Conservation (phyloP, 306 rosid genomes). For the Dalbergia cochinchinensis region DNA sequence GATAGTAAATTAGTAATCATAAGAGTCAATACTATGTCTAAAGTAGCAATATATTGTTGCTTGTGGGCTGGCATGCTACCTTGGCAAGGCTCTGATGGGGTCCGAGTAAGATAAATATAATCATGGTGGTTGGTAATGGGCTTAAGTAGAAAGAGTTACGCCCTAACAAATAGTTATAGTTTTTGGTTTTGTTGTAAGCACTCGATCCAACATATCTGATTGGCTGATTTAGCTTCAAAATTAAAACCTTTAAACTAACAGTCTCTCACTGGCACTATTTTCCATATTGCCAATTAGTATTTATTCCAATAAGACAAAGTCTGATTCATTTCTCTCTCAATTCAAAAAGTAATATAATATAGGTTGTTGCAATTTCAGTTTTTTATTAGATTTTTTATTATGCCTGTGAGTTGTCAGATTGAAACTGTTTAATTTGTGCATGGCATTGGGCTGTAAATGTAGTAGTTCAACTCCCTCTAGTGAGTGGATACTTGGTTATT, state of each 20-base stretch:
- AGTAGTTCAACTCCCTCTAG: slow-evolving; percentile 4
- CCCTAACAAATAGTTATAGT: too few relatives aligned
- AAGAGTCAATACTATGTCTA: too few relatives aligned
- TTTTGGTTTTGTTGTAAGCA: too few relatives aligned
- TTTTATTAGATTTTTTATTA: slow-evolving; percentile 11
- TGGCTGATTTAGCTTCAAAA: too few relatives aligned
- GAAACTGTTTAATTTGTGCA: slow-evolving; percentile 6
- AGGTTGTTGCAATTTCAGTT: background rate
- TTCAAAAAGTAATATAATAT: background rate
- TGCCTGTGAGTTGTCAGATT: slow-evolving; percentile 16
- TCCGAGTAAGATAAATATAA: too few relatives aligned
- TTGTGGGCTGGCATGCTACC: too few relatives aligned
- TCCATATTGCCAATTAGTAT: background rate
- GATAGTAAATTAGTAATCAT: too few relatives aligned
- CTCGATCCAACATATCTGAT: too few relatives aligned
- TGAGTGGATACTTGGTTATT: slow-evolving; percentile 12
- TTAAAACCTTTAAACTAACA: background rate
- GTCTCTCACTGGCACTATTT: background rate
- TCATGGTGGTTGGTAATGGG: too few relatives aligned
- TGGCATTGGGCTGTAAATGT: background rate
- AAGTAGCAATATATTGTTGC: too few relatives aligned
- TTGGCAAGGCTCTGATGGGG: too few relatives aligned
- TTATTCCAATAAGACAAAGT: background rate
- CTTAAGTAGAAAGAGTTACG: too few relatives aligned
- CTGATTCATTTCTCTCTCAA: background rate